These are phyloP conservation scores for Neoscytalidium dimidiatum DNA, from an alignment of 2,329 filamentous ascomycete genomes.

Conservation along the genomic window DNA sequence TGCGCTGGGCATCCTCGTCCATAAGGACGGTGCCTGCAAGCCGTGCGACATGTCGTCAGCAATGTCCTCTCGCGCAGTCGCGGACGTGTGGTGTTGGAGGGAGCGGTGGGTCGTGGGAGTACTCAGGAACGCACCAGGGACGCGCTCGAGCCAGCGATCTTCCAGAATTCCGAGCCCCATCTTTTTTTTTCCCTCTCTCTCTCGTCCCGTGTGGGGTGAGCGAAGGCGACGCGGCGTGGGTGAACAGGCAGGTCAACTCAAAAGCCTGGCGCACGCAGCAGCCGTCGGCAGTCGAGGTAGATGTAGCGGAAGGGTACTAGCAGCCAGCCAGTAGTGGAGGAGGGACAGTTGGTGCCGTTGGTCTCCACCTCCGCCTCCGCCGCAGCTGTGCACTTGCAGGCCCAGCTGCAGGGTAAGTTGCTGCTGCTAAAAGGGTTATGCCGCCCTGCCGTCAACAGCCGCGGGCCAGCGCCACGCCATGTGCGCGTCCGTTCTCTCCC, in stretches of 20 bases:
- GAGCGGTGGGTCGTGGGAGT: background rate
- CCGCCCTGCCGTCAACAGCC: background rate
- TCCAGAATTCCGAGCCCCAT: conserved; percentile 78
- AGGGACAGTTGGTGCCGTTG: too few relatives aligned
- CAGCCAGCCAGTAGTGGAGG: background rate
- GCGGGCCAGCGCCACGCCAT: background rate
- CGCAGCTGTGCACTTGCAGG: background rate
- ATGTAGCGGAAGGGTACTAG: background rate
- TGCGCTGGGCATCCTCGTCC: conserved; percentile 30
- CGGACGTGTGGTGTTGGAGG: background rate
- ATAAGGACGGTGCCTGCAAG: conserved; percentile 43
- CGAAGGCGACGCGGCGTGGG: background rate
- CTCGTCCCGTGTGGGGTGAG: background rate
- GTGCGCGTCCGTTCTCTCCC: background rate
- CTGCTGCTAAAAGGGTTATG: background rate
- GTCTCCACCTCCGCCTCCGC: background rate
- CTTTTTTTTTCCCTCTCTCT: conserved; percentile 51
- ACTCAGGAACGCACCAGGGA: conserved; percentile 62
- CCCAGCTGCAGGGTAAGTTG: background rate
- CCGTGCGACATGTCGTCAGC: background rate
- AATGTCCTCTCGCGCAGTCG: background rate
- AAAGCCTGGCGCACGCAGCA: background rate
- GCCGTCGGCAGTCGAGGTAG: background rate
- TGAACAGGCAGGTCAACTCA: background rate
- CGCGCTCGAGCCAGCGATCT: conserved; percentile 64